Conservation (phyloP, 768 basidiomycete genomes). For the Serendipita sp. region DNA sequence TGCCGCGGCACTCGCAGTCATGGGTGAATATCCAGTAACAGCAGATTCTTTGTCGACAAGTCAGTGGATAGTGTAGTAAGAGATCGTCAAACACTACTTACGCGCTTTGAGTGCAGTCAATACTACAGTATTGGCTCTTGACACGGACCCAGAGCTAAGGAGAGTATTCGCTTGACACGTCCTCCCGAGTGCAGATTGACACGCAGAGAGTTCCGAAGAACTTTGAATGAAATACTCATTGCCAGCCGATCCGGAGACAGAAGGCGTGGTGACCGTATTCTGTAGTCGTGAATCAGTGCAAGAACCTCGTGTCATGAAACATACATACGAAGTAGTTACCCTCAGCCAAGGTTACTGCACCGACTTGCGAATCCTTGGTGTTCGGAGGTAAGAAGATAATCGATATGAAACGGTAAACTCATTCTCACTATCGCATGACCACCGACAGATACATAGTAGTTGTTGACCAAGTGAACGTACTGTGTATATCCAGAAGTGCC, state of each 20-base stretch:
- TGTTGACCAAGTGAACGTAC: constrained; percentile 5
- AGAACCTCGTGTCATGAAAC: background rate
- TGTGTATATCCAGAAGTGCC: constrained; percentile 8
- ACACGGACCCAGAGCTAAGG: background rate
- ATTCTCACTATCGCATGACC: constrained; percentile 3
- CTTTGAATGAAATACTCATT: constrained; percentile 3
- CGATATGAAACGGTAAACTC: background rate
- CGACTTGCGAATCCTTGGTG: background rate
- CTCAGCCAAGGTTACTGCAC: constrained; percentile 2
- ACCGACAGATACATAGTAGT: constrained; percentile 5
- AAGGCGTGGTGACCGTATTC: constrained; percentile 6
- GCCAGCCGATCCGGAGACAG: background rate
- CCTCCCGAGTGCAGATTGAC: background rate
- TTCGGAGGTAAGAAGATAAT: background rate
- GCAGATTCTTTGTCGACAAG: background rate
- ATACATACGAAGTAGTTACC: constrained; percentile 6
- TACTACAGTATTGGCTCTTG: background rate
- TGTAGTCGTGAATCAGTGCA: background rate
- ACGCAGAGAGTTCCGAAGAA: constrained; percentile 1
- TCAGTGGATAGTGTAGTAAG: background rate
- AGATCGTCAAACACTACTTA: background rate
- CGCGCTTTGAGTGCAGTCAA: background rate
- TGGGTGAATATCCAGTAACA: background rate
- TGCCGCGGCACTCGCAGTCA: constrained; percentile 1
- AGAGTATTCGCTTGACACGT: constrained; percentile 6